These are phyloP conservation scores for Suhomyces terraborum DNA, from an alignment of 1,139 yeast genomes.

Conservation along the genomic window DNA sequence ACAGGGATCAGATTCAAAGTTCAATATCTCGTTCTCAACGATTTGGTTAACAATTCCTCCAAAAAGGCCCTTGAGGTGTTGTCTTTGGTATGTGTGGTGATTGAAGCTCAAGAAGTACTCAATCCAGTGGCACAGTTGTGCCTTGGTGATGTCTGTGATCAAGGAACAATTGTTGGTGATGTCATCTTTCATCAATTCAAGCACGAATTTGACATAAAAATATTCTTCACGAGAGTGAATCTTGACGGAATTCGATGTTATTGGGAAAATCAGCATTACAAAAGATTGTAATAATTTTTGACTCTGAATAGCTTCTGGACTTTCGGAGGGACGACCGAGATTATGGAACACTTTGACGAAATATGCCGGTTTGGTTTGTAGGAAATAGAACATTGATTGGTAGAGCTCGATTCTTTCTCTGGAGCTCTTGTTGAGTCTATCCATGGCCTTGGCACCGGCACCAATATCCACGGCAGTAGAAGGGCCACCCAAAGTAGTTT, in stretches of 20 bases:
- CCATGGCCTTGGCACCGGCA: constrained; percentile 27
- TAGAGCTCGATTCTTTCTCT: constrained; percentile 57
- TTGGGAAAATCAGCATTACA: constrained; percentile 53
- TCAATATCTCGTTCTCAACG: constrained; percentile 58
- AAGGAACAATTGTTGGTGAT: constrained; percentile 29
- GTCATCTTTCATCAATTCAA: constrained; percentile 52
- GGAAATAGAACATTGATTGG: constrained; percentile 75
- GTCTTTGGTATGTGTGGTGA: constrained; percentile 60
- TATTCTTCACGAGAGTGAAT: constrained; percentile 70
- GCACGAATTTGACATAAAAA: constrained; percentile 63
- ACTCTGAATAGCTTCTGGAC: constrained; percentile 17
- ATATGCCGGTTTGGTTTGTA: constrained; percentile 84
- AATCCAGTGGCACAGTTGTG: constrained; percentile 46
- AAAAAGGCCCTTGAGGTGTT: constrained; percentile 53
- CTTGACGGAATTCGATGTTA: constrained; percentile 31
- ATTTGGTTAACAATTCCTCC: constrained; percentile 51
- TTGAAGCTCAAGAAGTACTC: constrained; percentile 57
- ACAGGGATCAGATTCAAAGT: constrained; percentile 81
- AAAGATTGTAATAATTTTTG: constrained; percentile 45
- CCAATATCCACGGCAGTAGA: constrained; percentile 16
- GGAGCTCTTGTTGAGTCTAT: constrained; percentile 37
- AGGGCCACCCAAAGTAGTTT: constrained; percentile 28
- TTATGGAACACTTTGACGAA: constrained; percentile 51
- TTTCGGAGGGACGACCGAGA: constrained; percentile 15
- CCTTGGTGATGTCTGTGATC: constrained; percentile 39